Base-by-base conservation (phyloP, 768 basidiomycete species). In the Mycena haematopus region DNA sequence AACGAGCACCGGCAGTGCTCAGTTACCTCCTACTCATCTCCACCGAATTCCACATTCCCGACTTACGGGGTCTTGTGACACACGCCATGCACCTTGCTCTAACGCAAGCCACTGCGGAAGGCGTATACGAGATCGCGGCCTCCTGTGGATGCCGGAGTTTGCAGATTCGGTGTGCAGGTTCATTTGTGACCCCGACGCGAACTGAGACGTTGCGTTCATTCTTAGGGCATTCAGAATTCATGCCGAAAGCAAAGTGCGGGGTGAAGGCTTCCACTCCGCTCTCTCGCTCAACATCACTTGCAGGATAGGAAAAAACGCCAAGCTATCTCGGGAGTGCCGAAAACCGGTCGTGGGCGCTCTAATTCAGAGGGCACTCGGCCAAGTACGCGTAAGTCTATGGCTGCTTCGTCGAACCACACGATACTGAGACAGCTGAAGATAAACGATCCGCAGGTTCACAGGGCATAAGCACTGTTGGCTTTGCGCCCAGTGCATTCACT, bases 81-180 rank as follows among this genome's bases (percentile, higher is more conserved):
- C 67, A 70, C 56, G 69, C 65, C 4, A 64, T 69, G 63, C 69
- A 69, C 29, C 47, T 60, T 27, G 64, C 60, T 8, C 59, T 70
- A 13, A 53, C 51, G 0, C 63, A 62, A 22, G 33, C 21, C 1
- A 65, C 62, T 3, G 62, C 62, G 8, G 58, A 52, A 15, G 66
- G 66, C 4, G 59, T 67, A 19, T 67, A 60, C 17, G 66, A 67
- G 40, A 57, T 67, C 56, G 62, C 66, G 0, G 62, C 66, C 0
- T 58, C 52, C 11, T 67, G 66, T 56, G 62, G 62, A 10, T 67
- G 66, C 21, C 62, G 66, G 25, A 61, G 66, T 47, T 52, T 67
- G 56, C 62, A 67, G 42, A 63, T 67, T 4, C 66, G 62, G 65
- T 66, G 50, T 31, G 1, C 21, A 4, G 31, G 38, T 49, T 6